Conservation (phyloP, 225 moss, liverwort and hornwort genomes). For the Bryum argenteum region DNA sequence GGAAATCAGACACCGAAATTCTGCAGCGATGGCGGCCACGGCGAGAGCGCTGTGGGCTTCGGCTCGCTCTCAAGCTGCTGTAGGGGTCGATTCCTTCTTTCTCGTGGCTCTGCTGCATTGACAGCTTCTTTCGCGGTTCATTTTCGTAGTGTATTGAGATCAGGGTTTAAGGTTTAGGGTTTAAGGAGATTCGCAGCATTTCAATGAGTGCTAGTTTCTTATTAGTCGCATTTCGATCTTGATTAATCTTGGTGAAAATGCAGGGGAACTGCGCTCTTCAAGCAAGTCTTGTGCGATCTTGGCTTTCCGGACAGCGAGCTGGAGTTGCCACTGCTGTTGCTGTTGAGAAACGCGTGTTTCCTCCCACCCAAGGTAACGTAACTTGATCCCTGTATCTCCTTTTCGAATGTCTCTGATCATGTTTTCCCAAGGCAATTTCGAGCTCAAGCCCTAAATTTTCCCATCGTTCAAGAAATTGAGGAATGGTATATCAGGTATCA, state of each 20-base stretch:
- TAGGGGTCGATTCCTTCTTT: neutral
- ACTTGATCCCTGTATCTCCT: neutral
- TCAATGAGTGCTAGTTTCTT: neutral
- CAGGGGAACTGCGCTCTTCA: slow-evolving; percentile 29
- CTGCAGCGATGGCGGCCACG: slow-evolving; percentile 42
- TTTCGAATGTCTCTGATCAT: neutral
- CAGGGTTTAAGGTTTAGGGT: slow-evolving; percentile 22
- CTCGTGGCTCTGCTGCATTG: neutral
- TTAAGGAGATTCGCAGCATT: neutral
- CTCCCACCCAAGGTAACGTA: slow-evolving; percentile 44
- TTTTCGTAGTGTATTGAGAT: neutral
- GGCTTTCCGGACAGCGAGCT: slow-evolving; percentile 42
- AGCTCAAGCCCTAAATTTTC: too few relatives aligned
- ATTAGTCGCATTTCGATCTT: neutral
- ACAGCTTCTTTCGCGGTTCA: neutral
- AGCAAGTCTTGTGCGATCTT: slow-evolving; percentile 36
- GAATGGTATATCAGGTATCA: neutral
- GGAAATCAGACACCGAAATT: neutral
- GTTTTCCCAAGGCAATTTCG: neutral
- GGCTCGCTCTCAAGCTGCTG: slow-evolving; percentile 42
- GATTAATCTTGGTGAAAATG: slow-evolving; percentile 6
- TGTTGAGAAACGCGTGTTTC: slow-evolving; percentile 33
- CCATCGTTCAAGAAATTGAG: neutral
- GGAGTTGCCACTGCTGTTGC: slow-evolving; percentile 35
- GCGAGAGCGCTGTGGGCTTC: slow-evolving; percentile 47